Base-by-base conservation (phyloP, 345 rosid genomes). In the Melastoma malabathricum region DNA sequence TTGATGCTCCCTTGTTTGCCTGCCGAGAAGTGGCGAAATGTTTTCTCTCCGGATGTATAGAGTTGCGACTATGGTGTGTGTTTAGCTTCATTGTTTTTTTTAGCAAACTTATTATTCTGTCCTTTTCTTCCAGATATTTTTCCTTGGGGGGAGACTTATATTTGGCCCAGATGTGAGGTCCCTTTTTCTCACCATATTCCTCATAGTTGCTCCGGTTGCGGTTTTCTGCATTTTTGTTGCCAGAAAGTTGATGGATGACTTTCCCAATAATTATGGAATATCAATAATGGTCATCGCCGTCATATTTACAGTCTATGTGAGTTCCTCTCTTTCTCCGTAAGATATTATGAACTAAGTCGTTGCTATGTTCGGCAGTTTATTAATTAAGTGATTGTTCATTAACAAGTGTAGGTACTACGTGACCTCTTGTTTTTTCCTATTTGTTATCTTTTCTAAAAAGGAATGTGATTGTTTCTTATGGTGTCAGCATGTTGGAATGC, bases 101-200 rank as follows among this genome's bases (percentile, higher is more conserved):
- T 16, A 43, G 27, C 38, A 10, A 18, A 15, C 45, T 15, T 44
- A 43, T 15, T 44, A 34, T 15, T 41, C 31, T 47, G 51, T 13
- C 22, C 29, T 47, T 58, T 8, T 44, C 51, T 44, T 79, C 62
- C 93, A 92, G 98, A 74, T 79, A 75, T 92, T 92, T 75, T 76
- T 84, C 58, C 85, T 82, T 66, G 70, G 66, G 8, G 98, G 98
- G 56, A 82, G 98, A 63, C 81, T 87, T 76, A 76, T 92, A 65
- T 92, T 84, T 74, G 98, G 98, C 60, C 98, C 98, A 17, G 98
- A 92, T 72, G 95, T 87, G 50, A 77, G 97, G 76, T 92, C 98
- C 9, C 55, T 92, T 54, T 77, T 80, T 54, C 67, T 87, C 44
- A 92, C 97, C 43, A 63, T 92, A 59, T 75, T 81, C 56, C 95